Conservation (phyloP, 257 asterid genomes). For the Lavandula angustifolia region DNA sequence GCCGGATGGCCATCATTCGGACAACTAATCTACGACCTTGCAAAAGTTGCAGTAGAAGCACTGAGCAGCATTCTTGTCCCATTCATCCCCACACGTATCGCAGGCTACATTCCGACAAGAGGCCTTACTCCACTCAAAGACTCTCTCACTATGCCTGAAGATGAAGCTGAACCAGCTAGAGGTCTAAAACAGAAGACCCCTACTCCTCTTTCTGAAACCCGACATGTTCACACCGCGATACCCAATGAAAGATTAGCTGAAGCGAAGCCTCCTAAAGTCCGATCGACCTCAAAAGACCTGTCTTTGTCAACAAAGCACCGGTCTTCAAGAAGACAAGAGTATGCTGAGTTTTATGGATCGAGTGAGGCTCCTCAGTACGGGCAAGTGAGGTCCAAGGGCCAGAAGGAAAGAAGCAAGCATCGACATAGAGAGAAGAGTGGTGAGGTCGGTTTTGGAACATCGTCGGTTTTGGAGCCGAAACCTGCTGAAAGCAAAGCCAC, state of each 20-base stretch:
- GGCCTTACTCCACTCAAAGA: constrained; percentile 89
- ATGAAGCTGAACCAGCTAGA: constrained; percentile 55
- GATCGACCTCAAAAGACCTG: constrained; percentile 71
- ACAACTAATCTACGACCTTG: constrained; percentile 70
- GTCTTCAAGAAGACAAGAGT: constrained; percentile 85
- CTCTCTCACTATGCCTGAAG: constrained; percentile 82
- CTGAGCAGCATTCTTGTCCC: constrained; percentile 47
- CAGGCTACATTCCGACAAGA: constrained; percentile 36
- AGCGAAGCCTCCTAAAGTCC: constrained; percentile 56
- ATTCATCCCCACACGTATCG: constrained; percentile 45
- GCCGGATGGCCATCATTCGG: constrained; percentile 93
- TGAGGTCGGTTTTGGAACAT: constrained; percentile 44
- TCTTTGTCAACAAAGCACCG: constrained; percentile 70
- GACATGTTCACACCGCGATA: constrained; percentile 47
- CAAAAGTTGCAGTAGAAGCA: constrained; percentile 64
- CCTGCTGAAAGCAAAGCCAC: constrained; percentile 56
- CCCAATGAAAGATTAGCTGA: constrained; percentile 55
- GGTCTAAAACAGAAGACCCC: constrained; percentile 66
- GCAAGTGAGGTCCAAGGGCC: constrained; percentile 73
- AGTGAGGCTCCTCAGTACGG: constrained; percentile 60
- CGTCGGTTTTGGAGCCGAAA: constrained; percentile 53
- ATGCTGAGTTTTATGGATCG: constrained; percentile 70
- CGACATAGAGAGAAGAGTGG: constrained; percentile 63
- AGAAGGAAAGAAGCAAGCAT: constrained; percentile 80
- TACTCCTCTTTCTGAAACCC: constrained; percentile 54